phyloP scores from a whole-genome alignment of 1,284 basidiomycete species.

The Microbotryum intermedium region DNA sequence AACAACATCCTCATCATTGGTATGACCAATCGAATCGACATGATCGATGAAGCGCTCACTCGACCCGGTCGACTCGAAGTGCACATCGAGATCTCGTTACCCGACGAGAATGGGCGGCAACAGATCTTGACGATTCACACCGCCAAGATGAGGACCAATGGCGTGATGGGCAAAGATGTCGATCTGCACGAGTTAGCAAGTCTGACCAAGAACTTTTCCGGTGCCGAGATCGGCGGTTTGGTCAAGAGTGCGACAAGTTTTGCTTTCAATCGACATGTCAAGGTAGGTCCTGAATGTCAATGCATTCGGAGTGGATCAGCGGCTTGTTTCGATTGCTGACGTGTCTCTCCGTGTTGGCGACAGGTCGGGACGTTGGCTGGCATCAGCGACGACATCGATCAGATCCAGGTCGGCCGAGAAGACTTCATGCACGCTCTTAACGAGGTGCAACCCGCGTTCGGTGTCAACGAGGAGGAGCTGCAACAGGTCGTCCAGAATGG shows the following conservation, averaged over 20 bases:
- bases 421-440: slow-evolving; percentile 90
- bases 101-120: slow-evolving; percentile 82
- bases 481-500: slow-evolving; percentile 91
- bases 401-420: slow-evolving; percentile 73
- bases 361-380: slow-evolving; percentile 90
- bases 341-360: background rate
- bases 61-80: slow-evolving; percentile 98
- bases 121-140: slow-evolving; percentile 98
- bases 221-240: slow-evolving; percentile 90
- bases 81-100: slow-evolving; percentile 99
- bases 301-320: background rate
- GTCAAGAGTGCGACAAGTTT: slow-evolving; percentile 98
- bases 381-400: slow-evolving; percentile 89
- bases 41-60: slow-evolving; percentile 97
- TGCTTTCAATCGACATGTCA: slow-evolving; percentile 95
- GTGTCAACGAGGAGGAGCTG: slow-evolving; percentile 95
- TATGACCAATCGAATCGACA: slow-evolving; percentile 97
- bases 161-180: slow-evolving; percentile 84
- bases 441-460: slow-evolving; percentile 94
- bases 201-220: slow-evolving; percentile 93
- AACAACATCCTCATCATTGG: slow-evolving; percentile 99
- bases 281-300: slow-evolving; percentile 46
- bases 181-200: slow-evolving; percentile 73
- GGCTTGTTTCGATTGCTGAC: background rate
- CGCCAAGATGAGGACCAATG: slow-evolving; percentile 81